A percentile compares a stretch with the other conserved stretches of the same genome.
These are phyloP conservation scores for Starmerella potacharoeniae DNA, from an alignment of 805 yeast genomes.

Conservation along the genomic window DNA sequence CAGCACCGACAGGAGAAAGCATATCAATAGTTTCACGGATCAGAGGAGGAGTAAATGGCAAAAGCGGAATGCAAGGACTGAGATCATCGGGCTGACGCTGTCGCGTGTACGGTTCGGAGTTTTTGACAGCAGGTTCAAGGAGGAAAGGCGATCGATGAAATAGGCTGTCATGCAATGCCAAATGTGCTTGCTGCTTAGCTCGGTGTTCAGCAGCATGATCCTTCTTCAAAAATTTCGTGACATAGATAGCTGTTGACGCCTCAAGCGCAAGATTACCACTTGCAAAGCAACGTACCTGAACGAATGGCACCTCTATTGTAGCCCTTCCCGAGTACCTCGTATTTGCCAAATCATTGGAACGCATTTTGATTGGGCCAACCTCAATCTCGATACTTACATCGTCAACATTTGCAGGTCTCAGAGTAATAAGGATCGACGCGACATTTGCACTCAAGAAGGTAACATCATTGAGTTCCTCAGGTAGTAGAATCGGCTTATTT, in stretches of 20 bases:
- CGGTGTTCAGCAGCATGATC: slow-evolving; percentile 38
- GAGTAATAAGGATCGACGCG: slow-evolving; percentile 26
- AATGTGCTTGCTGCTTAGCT: slow-evolving; percentile 49
- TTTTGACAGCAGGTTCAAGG: slow-evolving; percentile 25
- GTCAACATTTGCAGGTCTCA: slow-evolving; percentile 2
- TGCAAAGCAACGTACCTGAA: slow-evolving; percentile 30
- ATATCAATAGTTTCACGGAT: slow-evolving; percentile 6
- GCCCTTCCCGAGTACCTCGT: slow-evolving; percentile 47
- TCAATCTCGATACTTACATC: slow-evolving; percentile 20
- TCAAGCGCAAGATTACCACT: slow-evolving; percentile 20
- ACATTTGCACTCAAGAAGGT: slow-evolving; percentile 50
- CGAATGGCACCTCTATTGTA: slow-evolving; percentile 39
- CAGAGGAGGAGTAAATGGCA: slow-evolving; percentile 13
- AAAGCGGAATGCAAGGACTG: slow-evolving; percentile 10
- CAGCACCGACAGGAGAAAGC: background rate
- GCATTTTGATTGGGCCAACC: slow-evolving; percentile 29
- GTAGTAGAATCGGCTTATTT: slow-evolving; percentile 51
- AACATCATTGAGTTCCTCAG: slow-evolving; percentile 54
- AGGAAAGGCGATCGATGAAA: slow-evolving; percentile 71
- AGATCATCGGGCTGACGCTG: slow-evolving; percentile 1
- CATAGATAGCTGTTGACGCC: slow-evolving; percentile 45
- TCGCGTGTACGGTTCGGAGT: slow-evolving; percentile 9
- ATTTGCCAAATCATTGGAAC: slow-evolving; percentile 61
- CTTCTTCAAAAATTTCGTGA: slow-evolving; percentile 51
- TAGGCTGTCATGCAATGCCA: slow-evolving; percentile 66